Percentiles rank a stretch among this genome's conserved stretches.
These are phyloP conservation scores for Camellia sinensis DNA, from an alignment of 148 eudicot genomes.

Conservation along the genomic window DNA sequence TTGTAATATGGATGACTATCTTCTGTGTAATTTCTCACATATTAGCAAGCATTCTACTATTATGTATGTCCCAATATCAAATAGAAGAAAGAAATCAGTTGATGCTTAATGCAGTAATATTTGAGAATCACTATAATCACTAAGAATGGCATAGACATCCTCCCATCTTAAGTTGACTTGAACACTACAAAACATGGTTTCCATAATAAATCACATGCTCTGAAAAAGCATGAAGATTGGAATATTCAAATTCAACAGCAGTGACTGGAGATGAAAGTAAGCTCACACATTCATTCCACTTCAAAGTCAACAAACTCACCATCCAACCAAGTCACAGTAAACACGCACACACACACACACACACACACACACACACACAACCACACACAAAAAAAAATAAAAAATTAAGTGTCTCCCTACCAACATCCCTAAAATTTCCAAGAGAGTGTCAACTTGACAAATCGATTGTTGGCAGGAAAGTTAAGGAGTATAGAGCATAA, in stretches of 20 bases:
- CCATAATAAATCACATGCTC: not conserved
- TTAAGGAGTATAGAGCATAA: not conserved
- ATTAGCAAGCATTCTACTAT: not conserved
- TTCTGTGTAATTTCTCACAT: not conserved
- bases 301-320: not conserved
- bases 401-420: not conserved
- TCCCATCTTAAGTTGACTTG: not conserved
- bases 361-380: too few species aligned
- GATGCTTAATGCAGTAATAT: not conserved
- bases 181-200: not conserved
- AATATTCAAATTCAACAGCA: not conserved
- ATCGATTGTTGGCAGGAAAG: not conserved
- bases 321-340: not conserved
- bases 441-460: not conserved
- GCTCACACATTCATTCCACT: not conserved
- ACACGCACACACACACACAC: not conserved
- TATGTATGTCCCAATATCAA: not conserved
- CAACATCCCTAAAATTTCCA: not conserved
- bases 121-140: not conserved
- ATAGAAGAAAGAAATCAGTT: not conserved
- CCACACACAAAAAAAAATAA: not conserved
- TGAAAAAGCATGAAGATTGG: not conserved
- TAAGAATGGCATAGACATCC: not conserved
- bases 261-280: not conserved
- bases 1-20: not conserved